These are phyloP conservation scores for Daldinia childiae DNA, from an alignment of 495 filamentous ascomycete species.

Conservation along the genomic window DNA sequence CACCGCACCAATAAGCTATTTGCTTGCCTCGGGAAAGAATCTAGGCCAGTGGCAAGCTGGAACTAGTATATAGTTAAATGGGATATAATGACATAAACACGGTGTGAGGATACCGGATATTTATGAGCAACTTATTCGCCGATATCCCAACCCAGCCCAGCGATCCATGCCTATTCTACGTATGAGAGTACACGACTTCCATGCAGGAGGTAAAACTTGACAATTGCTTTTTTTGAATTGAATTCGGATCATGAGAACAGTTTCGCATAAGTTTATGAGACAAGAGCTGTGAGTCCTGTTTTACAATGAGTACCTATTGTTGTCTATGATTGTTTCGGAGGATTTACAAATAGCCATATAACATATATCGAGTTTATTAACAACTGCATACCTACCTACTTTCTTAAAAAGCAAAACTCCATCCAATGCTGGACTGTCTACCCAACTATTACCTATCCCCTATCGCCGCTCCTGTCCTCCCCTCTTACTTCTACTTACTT, in stretches of 20 bases:
- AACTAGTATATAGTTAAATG: conserved; percentile 8
- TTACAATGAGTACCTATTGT: neutral
- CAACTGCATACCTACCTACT: neutral
- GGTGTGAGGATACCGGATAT: conserved; percentile 8
- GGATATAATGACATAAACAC: conserved; percentile 20
- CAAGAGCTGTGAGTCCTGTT: neutral
- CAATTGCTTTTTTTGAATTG: too few species aligned
- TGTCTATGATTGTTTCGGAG: neutral
- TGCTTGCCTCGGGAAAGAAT: conserved; percentile 18
- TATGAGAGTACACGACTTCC: neutral
- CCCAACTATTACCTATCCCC: neutral
- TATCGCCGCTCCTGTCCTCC: neutral
- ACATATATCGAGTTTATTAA: neutral
- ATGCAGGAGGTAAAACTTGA: too few species aligned
- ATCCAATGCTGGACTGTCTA: neutral
- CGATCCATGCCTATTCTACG: neutral
- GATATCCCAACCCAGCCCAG: neutral
- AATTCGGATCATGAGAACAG: too few species aligned
- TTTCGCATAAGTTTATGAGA: neutral
- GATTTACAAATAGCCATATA: neutral
- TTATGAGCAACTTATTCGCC: conserved; percentile 6
- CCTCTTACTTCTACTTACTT: neutral
- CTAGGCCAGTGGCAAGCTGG: conserved; percentile 24
- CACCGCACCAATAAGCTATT: conserved; percentile 16
- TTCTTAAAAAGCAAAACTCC: neutral